Evolutionary conservation across 257 asterid species (phyloP).

Genomic region (Gentiana macrophylla): DNA sequence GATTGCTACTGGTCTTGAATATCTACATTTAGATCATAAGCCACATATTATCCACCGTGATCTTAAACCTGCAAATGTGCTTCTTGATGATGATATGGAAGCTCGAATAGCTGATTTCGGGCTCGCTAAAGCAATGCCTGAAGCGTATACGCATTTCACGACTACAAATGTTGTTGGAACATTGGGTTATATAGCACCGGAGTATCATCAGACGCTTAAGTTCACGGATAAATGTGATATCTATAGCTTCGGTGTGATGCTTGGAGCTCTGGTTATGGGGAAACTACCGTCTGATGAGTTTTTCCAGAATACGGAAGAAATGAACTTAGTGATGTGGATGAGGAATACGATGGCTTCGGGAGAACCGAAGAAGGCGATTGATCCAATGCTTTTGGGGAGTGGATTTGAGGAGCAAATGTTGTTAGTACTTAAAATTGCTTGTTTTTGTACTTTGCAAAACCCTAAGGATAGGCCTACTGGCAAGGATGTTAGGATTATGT

Average conservation of each 20-base stretch:
- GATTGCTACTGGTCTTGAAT: slow-evolving; percentile 67
- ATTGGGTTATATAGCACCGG: slow-evolving; percentile 74
- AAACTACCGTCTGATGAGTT: slow-evolving; percentile 70
- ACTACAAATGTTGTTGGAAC: slow-evolving; percentile 78
- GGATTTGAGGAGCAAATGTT: slow-evolving; percentile 84
- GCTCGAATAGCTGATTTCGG: slow-evolving; percentile 85
- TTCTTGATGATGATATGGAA: slow-evolving; percentile 85
- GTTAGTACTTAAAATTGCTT: slow-evolving; percentile 78
- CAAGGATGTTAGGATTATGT: slow-evolving; percentile 64
- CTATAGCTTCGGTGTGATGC: slow-evolving; percentile 66
- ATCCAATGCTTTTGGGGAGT: slow-evolving; percentile 39
- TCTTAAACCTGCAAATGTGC: slow-evolving; percentile 77
- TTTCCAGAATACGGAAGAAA: slow-evolving; percentile 60
- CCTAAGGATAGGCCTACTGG: slow-evolving; percentile 86
- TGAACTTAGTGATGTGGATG: slow-evolving; percentile 76
- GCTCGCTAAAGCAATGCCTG: slow-evolving; percentile 75
- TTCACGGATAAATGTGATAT: slow-evolving; percentile 86
- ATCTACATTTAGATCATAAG: slow-evolving; percentile 54
- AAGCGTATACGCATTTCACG: slow-evolving; percentile 44
- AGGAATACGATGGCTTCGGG: slow-evolving; percentile 72
- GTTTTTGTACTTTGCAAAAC: slow-evolving; percentile 66
- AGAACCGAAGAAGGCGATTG: slow-evolving; percentile 62
- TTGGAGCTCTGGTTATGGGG: slow-evolving; percentile 56
- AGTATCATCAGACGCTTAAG: slow-evolving; percentile 62
- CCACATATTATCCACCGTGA: slow-evolving; percentile 76